Percentiles rank a stretch among this genome's conserved stretches.
Conservation (phyloP, 2,329 filamentous ascomycete genomes). For the Lecanicillium sp. region DNA sequence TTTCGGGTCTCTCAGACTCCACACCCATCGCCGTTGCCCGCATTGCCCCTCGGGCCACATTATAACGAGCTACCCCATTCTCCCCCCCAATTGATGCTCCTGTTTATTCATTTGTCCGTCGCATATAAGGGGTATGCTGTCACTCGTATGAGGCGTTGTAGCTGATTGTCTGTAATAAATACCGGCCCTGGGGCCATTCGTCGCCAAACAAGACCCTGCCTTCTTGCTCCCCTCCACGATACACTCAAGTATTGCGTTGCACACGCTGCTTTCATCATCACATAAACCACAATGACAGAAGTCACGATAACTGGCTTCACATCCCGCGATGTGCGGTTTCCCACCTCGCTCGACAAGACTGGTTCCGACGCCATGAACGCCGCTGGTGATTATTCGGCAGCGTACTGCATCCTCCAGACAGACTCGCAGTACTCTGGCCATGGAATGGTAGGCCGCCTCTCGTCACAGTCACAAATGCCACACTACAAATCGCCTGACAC, state of each 20-base stretch:
- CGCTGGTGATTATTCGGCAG: conserved; percentile 83
- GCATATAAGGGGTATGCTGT: conserved; percentile 2
- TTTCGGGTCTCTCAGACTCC: too few relatives aligned
- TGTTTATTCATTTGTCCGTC: too few relatives aligned
- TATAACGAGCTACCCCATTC: too few relatives aligned
- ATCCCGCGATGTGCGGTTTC: conserved; percentile 69
- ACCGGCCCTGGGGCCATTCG: neutral
- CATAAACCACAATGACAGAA: conserved; percentile 29
- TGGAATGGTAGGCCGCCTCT: conserved; percentile 50
- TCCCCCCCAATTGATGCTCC: too few relatives aligned
- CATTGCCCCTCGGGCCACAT: too few relatives aligned
- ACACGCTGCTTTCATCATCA: neutral
- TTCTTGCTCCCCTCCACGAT: too few relatives aligned
- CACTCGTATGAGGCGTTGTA: neutral
- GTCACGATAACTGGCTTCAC: conserved; percentile 66
- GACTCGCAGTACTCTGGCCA: conserved; percentile 65
- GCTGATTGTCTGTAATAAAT: neutral
- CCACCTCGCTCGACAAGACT: conserved; percentile 93
- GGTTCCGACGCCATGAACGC: conserved; percentile 96
- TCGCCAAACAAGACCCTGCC: too few relatives aligned
- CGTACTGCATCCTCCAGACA: conserved; percentile 88
- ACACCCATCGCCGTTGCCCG: too few relatives aligned
- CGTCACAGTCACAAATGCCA: too few relatives aligned
- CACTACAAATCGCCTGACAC: conserved; percentile 3
- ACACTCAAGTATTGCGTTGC: too few relatives aligned